Conservation (phyloP, 768 basidiomycete species). For the Suillus ampliporus region DNA sequence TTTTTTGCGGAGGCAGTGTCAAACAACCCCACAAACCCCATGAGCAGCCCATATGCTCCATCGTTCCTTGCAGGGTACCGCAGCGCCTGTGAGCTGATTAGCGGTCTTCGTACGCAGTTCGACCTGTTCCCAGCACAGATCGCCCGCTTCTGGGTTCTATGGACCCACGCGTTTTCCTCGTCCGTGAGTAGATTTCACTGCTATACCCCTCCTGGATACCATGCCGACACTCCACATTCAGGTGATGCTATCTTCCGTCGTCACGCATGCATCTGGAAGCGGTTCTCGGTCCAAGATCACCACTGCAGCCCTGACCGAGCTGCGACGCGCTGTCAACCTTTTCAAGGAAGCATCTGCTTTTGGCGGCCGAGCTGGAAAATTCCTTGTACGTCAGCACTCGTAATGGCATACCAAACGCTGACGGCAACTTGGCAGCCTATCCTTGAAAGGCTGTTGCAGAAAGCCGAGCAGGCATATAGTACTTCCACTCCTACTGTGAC, state of each 20-base stretch:
- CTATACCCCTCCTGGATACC: constrained; percentile 7
- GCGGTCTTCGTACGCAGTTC: constrained; percentile 54
- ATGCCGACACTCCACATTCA: constrained; percentile 29
- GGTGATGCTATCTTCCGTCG: constrained; percentile 82
- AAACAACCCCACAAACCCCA: constrained; percentile 67
- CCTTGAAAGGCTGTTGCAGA: constrained; percentile 60
- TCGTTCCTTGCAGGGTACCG: constrained; percentile 73
- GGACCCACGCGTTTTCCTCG: constrained; percentile 75
- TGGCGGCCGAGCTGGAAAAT: constrained; percentile 73
- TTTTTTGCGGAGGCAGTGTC: constrained; percentile 78
- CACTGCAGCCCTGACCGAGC: constrained; percentile 68
- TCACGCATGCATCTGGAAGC: constrained; percentile 60
- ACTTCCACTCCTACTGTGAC: constrained; percentile 51
- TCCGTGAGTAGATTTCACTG: constrained; percentile 46
- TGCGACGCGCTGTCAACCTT: constrained; percentile 62
- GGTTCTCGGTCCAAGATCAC: constrained; percentile 66
- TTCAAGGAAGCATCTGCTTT: constrained; percentile 66
- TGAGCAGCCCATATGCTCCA: constrained; percentile 68
- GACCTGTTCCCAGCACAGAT: constrained; percentile 60
- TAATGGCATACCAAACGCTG: not conserved
- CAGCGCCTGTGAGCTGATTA: constrained; percentile 64
- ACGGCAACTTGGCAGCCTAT: constrained; percentile 56
- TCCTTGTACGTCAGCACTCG: constrained; percentile 53
- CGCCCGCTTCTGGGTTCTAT: constrained; percentile 71
- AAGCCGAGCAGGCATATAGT: constrained; percentile 60